Evolutionary conservation across 2,329 filamentous ascomycete genomes (phyloP), one percentile per base, ranked within the genome.

Genomic region (Colletotrichum horii): DNA sequence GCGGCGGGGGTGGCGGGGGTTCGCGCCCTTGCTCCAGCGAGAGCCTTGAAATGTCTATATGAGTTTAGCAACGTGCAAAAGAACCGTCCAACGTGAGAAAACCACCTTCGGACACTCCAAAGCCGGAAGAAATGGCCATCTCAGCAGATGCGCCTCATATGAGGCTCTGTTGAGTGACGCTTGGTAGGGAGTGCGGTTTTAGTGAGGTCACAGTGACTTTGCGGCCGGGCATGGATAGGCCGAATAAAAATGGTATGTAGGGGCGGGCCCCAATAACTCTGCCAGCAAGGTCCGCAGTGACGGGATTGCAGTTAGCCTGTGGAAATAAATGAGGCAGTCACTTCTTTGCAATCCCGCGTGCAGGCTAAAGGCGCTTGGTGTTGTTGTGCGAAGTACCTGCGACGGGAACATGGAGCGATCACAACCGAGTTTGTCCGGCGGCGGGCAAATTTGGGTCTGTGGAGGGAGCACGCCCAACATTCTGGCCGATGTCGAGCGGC

Each of bases 1-100:
- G 85, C 64, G 85, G 83, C 56, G 85, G 86, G 55, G 84, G 81
- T 67, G 79, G 80, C 36, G 80, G 78, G 69, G 78, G 77, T 75
- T 83, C 81, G 71, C 78, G 71, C 58, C 78, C 80, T 65, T 84
- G 82, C 69, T 82, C 81, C 60, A 88, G 81, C 48, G 85, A 87
- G 68, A 88, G 82, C 69, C 81, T 83, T 77, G 84, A 82, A 78
- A 88, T 83, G 78, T 85, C 87, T 88, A 78, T 73, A 65, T 19
- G 43, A 28, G 55, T 78, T 76, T 76, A 77, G 78, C 72, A 65
- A 67, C 36, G 66, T 66, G 30, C 67, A 55, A 14, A 24, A 34
- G 62, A 22, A 28, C 61, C 12, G 12, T 30, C 28, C 14, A 19
- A 60, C 55, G 12, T 9, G 8, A 38, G 28, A 30, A n/a, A 36